These are phyloP conservation scores for Thelonectria blattea DNA, from an alignment of 2,329 filamentous ascomycete species.

Conservation along the genomic window DNA sequence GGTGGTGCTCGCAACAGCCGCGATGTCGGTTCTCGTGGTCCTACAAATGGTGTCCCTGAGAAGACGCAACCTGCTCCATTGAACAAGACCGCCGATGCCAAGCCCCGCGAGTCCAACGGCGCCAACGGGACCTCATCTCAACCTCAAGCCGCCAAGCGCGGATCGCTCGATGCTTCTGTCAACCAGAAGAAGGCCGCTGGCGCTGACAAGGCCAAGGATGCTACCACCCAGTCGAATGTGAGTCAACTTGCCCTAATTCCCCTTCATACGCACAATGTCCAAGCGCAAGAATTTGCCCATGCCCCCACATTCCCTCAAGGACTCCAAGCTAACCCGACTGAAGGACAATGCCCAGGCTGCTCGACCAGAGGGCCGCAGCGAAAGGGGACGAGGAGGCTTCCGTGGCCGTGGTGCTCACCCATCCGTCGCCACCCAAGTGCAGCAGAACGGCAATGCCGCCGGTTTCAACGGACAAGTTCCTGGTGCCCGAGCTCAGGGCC, in stretches of 20 bases:
- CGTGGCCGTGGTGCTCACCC: constrained; percentile 55
- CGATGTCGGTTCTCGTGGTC: constrained; percentile 45
- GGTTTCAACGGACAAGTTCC: constrained; percentile 46
- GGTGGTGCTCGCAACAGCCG: constrained; percentile 53
- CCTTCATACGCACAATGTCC: not conserved
- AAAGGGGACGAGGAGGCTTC: constrained; percentile 52
- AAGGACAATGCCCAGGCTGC: constrained; percentile 39
- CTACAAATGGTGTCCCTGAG: constrained; percentile 44
- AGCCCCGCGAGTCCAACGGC: constrained; percentile 46
- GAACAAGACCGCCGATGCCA: constrained; percentile 43
- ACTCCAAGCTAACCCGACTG: constrained; percentile 18
- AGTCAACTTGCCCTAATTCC: constrained; percentile 36
- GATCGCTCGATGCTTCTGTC: constrained; percentile 48
- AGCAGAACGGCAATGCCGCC: constrained; percentile 36
- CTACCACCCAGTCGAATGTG: constrained; percentile 46
- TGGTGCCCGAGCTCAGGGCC: constrained; percentile 43
- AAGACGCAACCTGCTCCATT: constrained; percentile 43
- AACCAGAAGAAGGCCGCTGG: constrained; percentile 51
- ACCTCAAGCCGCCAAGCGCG: constrained; percentile 51
- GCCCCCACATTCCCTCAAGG: not conserved
- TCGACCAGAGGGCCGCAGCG: constrained; percentile 47
- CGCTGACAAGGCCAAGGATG: constrained; percentile 51
- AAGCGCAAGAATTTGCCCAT: not conserved
- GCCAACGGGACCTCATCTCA: constrained; percentile 45
- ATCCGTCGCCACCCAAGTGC: constrained; percentile 43